phyloP scores from a whole-genome alignment of 176 grass and related monocot species.

The Juncus inflexus region DNA sequence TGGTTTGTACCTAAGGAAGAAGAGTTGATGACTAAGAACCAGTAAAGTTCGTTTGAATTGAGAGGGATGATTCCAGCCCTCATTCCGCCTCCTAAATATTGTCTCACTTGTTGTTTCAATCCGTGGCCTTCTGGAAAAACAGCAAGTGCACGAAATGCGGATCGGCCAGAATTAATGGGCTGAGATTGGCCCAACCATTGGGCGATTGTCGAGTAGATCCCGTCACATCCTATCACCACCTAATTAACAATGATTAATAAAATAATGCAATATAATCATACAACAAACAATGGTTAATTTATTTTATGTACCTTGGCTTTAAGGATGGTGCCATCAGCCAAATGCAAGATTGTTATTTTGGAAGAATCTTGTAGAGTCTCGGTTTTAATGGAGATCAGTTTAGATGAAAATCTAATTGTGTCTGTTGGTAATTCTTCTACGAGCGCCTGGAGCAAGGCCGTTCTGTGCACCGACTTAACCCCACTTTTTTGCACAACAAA shows the following conservation, averaged over 20 bases:
- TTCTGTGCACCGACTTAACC: slow-evolving; percentile 37
- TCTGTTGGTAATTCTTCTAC: slow-evolving; percentile 54
- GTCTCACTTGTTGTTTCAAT: slow-evolving; percentile 34
- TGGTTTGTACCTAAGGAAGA: slow-evolving; percentile 26
- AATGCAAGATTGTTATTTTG: slow-evolving; percentile 27
- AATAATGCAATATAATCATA: not conserved
- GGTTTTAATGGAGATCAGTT: slow-evolving; percentile 41
- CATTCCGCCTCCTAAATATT: slow-evolving; percentile 37
- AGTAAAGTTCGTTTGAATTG: slow-evolving; percentile 39
- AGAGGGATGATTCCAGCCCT: slow-evolving; percentile 47
- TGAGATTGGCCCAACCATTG: slow-evolving; percentile 49
- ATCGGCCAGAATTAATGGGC: slow-evolving; percentile 36
- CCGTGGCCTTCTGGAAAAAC: slow-evolving; percentile 38
- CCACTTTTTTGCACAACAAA: slow-evolving; percentile 12
- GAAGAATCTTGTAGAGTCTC: slow-evolving; percentile 17
- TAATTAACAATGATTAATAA: slow-evolving; percentile 13
- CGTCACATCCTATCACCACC: slow-evolving; percentile 67
- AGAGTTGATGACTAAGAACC: slow-evolving; percentile 48
- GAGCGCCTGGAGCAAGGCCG: slow-evolving; percentile 44
- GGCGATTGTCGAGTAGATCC: slow-evolving; percentile 51
- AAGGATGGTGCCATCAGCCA: slow-evolving; percentile 56
- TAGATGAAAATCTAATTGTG: slow-evolving; percentile 63
- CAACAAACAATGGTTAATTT: not conserved
- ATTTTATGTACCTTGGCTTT: slow-evolving; percentile 52
- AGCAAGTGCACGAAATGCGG: slow-evolving; percentile 39